Percentiles rank a stretch among this genome's conserved stretches.
phyloP scores from a whole-genome alignment of 208 protist genomes.

The Trypanosomatidae sp. region DNA sequence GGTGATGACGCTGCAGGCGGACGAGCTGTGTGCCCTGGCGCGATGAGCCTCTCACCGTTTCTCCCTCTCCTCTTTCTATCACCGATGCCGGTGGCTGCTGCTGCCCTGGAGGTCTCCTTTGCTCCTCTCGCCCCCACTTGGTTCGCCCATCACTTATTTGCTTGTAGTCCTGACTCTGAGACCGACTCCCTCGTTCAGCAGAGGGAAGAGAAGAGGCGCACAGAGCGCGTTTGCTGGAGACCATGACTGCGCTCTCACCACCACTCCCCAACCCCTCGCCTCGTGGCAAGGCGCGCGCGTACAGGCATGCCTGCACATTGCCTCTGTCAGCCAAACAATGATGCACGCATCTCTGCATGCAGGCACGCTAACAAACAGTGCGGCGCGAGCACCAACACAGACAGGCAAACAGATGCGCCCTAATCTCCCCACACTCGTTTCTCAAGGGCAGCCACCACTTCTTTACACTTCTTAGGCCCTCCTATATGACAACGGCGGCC shows the following conservation, averaged over 20 bases:
- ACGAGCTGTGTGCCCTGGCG: constrained; percentile 54
- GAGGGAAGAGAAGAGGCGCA: neutral
- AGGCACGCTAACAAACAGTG: neutral
- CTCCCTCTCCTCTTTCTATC: neutral
- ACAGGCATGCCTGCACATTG: neutral
- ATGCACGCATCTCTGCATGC: too few relatives aligned
- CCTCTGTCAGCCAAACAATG: neutral
- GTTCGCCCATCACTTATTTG: neutral
- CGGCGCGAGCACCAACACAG: neutral
- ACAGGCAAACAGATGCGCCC: neutral
- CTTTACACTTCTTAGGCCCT: neutral
- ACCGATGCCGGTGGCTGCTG: neutral
- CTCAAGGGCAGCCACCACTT: neutral
- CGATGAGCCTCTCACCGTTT: neutral
- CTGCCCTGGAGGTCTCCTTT: neutral
- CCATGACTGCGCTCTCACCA: neutral
- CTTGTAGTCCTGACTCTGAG: neutral
- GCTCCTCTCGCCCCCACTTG: neutral
- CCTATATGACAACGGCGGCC: neutral
- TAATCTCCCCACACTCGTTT: neutral
- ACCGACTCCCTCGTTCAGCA: neutral
- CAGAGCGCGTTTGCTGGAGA: neutral
- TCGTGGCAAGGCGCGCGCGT: neutral
- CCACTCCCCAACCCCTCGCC: neutral
- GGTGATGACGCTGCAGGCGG: constrained; percentile 38